Conservation (phyloP, 306 rosid genomes). For the Nissolia schottii region DNA sequence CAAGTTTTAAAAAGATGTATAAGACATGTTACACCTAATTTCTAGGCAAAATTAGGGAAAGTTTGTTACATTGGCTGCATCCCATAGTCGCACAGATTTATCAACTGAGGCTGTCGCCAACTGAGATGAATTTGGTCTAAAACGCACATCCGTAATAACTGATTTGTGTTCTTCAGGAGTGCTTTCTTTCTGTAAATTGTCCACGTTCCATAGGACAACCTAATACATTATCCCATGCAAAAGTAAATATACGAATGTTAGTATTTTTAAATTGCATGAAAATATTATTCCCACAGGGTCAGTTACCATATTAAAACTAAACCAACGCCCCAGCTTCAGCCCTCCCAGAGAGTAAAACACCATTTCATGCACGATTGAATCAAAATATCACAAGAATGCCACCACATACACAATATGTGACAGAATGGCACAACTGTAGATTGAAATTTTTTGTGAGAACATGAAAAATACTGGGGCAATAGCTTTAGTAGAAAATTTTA, state of each 20-base stretch:
- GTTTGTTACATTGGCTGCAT: conserved; percentile 40
- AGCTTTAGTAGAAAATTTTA: background rate
- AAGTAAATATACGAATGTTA: conserved; percentile 14
- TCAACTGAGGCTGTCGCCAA: conserved; percentile 47
- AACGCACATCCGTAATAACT: conserved; percentile 48
- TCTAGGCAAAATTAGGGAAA: conserved; percentile 10
- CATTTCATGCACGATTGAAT: conserved; percentile 1
- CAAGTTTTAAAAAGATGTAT: conserved; percentile 10
- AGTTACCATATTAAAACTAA: conserved; percentile 3
- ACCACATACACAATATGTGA: background rate
- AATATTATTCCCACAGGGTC: background rate
- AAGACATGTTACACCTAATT: background rate
- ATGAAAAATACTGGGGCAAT: background rate
- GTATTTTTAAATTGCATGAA: background rate
- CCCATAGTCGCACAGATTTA: conserved; percentile 57
- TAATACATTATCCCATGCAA: conserved; percentile 15
- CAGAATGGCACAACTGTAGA: conserved; percentile 2
- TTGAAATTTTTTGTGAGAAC: background rate
- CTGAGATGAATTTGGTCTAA: conserved; percentile 56
- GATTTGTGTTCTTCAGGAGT: conserved; percentile 48
- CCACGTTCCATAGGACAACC: conserved; percentile 55
- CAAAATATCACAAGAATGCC: background rate
- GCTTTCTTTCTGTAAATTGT: conserved; percentile 33
- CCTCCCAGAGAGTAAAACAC: background rate
- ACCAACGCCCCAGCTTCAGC: background rate